Conservation (phyloP, 805 yeast genomes). For the Yueomyces sinensis region DNA sequence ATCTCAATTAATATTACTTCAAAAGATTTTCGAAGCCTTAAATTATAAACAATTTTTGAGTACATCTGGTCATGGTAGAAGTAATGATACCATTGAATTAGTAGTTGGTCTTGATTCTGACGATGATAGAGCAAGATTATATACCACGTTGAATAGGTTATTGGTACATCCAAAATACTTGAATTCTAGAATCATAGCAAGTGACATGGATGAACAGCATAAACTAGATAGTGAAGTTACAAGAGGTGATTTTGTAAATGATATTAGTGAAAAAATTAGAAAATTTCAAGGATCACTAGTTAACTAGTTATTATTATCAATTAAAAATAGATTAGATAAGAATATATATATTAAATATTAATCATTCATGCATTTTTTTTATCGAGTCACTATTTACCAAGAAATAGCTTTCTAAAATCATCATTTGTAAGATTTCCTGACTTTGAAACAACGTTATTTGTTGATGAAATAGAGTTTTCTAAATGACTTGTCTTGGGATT, state of each 20-base stretch:
- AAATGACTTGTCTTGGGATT: too few relatives aligned
- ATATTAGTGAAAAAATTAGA: conserved; percentile 36
- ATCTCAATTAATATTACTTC: conserved; percentile 51
- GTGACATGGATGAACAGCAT: conserved; percentile 52
- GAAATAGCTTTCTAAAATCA: conserved; percentile 27
- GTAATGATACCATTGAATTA: conserved; percentile 15
- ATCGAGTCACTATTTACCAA: too few relatives aligned
- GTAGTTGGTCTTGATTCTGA: conserved; percentile 52
- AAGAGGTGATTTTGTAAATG: conserved; percentile 30
- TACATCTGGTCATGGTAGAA: conserved; percentile 6
- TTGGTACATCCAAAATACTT: conserved; percentile 80
- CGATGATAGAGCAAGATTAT: conserved; percentile 45
- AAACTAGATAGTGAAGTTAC: conserved; percentile 36
- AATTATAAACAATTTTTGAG: conserved; percentile 37
- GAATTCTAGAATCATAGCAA: conserved; percentile 51
- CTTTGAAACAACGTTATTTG: too few relatives aligned
- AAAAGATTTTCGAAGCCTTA: conserved; percentile 40
- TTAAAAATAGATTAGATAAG: too few relatives aligned
- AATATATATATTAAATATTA: too few relatives aligned
- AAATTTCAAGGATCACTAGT: conserved; percentile 34
- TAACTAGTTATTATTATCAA: too few relatives aligned
- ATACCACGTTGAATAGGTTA: conserved; percentile 51
- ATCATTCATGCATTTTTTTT: too few relatives aligned
- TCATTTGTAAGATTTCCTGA: conserved; percentile 23
- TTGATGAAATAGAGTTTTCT: too few relatives aligned